Conservation (phyloP, 2,329 filamentous ascomycete species). For the Pseudodiploospora longispora region DNA sequence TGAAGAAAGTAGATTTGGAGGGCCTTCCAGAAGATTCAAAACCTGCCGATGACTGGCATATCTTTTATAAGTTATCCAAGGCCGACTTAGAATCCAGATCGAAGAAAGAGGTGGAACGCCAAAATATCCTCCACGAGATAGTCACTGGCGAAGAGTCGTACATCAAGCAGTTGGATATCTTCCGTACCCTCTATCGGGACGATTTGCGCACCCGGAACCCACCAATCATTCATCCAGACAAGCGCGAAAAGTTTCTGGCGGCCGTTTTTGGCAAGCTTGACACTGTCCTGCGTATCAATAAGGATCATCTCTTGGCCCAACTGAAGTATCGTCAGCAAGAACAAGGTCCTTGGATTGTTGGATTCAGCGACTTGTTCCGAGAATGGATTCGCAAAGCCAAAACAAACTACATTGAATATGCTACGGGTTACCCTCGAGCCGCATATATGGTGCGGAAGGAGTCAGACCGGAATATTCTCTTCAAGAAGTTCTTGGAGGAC, state of each 20-base stretch:
- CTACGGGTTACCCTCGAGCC: conserved; percentile 76
- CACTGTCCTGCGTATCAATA: conserved; percentile 80
- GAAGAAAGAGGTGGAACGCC: conserved; percentile 84
- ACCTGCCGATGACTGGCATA: conserved; percentile 71
- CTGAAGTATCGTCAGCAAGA: conserved; percentile 96
- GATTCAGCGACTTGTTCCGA: conserved; percentile 94
- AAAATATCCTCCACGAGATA: conserved; percentile 93
- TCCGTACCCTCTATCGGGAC: conserved; percentile 79
- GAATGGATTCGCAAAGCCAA: conserved; percentile 97
- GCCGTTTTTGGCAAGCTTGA: conserved; percentile 91
- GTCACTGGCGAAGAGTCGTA: conserved; percentile 88
- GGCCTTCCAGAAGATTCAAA: conserved; percentile 63
- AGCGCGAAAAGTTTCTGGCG: conserved; percentile 68
- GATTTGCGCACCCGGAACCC: conserved; percentile 65
- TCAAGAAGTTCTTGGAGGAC: conserved; percentile 76
- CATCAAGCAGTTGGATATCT: conserved; percentile 80
- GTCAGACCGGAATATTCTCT: conserved; percentile 73
- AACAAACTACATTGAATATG: conserved; percentile 84
- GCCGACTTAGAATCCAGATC: conserved; percentile 62
- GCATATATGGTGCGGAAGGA: conserved; percentile 79
- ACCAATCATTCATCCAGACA: conserved; percentile 70
- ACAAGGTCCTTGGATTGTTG: conserved; percentile 87
- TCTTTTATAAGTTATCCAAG: conserved; percentile 77
- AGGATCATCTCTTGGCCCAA: conserved; percentile 84
- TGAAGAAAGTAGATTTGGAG: conserved; percentile 89